Percentiles rank a stretch among this genome's conserved stretches.
These are phyloP conservation scores for Aspergillus proliferans DNA, from an alignment of 2,329 filamentous ascomycete genomes.

Conservation along the genomic window DNA sequence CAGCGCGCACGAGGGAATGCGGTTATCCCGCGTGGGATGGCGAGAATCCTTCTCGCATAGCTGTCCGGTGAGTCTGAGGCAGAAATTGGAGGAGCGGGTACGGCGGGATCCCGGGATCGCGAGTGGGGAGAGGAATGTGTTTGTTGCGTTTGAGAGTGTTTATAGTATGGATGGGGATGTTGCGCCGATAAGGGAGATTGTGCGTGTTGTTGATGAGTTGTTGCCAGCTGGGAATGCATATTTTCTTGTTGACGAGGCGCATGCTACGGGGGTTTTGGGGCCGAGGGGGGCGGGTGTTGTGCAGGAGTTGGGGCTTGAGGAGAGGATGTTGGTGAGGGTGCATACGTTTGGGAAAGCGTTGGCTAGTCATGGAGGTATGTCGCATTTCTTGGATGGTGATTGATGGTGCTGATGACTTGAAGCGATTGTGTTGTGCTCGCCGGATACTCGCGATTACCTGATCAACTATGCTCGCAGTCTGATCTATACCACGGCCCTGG, in stretches of 20 bases:
- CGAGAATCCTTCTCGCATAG: slow-evolving; percentile 47
- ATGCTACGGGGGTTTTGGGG: slow-evolving; percentile 48
- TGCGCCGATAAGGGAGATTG: slow-evolving; percentile 56
- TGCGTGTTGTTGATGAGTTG: slow-evolving; percentile 50
- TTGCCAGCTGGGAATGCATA: slow-evolving; percentile 53
- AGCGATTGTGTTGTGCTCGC: slow-evolving; percentile 59
- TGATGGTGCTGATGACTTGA: slow-evolving; percentile 1
- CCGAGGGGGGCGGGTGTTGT: slow-evolving; percentile 46
- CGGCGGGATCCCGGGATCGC: slow-evolving; percentile 27
- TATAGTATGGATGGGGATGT: slow-evolving; percentile 84
- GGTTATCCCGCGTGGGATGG: slow-evolving; percentile 50
- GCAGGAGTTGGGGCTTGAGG: slow-evolving; percentile 44
- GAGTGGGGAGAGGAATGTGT: slow-evolving; percentile 48
- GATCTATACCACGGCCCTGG: slow-evolving; percentile 68
- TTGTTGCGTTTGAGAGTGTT: slow-evolving; percentile 63
- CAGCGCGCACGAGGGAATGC: slow-evolving; percentile 72
- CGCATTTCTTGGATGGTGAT: slow-evolving; percentile 1
- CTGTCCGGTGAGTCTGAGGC: slow-evolving; percentile 29
- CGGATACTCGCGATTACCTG: slow-evolving; percentile 56
- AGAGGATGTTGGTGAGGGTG: slow-evolving; percentile 44
- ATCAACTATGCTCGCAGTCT: slow-evolving; percentile 70
- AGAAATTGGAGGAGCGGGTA: slow-evolving; percentile 28
- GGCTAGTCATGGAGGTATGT: slow-evolving; percentile 60
- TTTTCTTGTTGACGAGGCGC: slow-evolving; percentile 53
- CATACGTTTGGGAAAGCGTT: slow-evolving; percentile 53